Base-by-base conservation (phyloP, 2,329 filamentous ascomycete genomes). In the Capronia epimyces region DNA sequence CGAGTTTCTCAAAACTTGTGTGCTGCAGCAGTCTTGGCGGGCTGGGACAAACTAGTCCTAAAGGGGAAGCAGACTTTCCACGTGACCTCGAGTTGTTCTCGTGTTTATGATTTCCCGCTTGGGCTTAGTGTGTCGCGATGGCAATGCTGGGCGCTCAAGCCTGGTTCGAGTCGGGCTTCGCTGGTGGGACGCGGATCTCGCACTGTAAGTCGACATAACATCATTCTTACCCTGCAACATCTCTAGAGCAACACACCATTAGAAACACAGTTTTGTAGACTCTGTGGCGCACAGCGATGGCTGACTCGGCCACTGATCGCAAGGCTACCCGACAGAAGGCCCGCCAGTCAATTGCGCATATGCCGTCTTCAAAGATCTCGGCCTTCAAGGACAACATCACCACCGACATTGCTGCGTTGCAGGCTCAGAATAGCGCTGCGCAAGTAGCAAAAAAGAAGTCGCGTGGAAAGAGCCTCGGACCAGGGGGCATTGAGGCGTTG, bases 401-500 rank as follows among this genome's bases (percentile, higher is more conserved):
- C 2, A 71, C 83, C 37, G 83, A 88, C 60, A 67, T 86, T 50
- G 77, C 75, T 54, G 76, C 78, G 58, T 55, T 66, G 3, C 65
- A 64, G 16, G 54, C 55, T 9, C 52, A 55, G 34, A 55, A 53
- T 25, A 61, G 56, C 18, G 63, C 56, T 16, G 21, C 57, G 79
- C 78, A 62, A 8, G 65, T 60, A 25, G 66, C 65, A 45, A 69
- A 71, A 32, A 77, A 76, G 71, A 91, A 89, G 71, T 87, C 85
- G 52, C 83, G 93, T 59, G 96, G 91, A 71, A 97, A 96, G 75
- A 97, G 91, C 71, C 84, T 98, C 60, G 93, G 93, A 2, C 91
- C 93, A 13, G 93, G 91, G 44, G 89, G 90, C 21, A 71, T 95
- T 40, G 89, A 94, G 74, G 84, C 85, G 50, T 76, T 94, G 49